Evolutionary conservation across 805 yeast species (phyloP), one percentile per base, ranked within the genome.

Genomic region (Candida vartiovaarae): DNA sequence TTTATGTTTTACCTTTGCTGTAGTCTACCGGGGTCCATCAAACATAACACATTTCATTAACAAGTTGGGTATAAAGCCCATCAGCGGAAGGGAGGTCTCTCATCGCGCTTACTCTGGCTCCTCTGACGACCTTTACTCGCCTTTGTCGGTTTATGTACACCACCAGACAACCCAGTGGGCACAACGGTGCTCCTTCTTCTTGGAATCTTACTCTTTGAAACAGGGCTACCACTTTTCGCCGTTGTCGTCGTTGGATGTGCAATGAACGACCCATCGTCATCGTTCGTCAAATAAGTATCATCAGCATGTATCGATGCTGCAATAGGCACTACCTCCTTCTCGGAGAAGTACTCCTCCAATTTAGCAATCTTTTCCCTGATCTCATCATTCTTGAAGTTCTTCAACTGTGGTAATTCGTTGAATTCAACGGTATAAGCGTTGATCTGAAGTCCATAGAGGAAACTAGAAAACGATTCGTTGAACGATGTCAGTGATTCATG

Each of bases 381-480:
- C 6, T 52, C 59, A n/a, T 50, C 51, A 15, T 37, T 31, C 20
- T 47, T 51, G 33, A 40, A 36, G 28, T 41, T 47, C 40, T 41
- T 47, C 15, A 40, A 24, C 11, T 47, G 48, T 5, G 60, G 59
- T 4, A 57, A 39, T 38, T 56, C 58, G 20, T 52, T 51, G 41
- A 85, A 85, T 55, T 84, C 89, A 27, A 84, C 84, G 63, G 95
- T 85, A 82, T 93, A 88, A 48, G 95, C 90, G 55, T 89, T 87
- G 62, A 87, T 79, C 57, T 83, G 78, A 40, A 88, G 63, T 2
- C 96, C 95, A 55, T 84, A 86, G 41, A 88, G 59, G 43, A 88
- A 80, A 34, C 90, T 70, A 1, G 86, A 80, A 53, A 89, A 77
- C 2, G 87, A 76, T 61, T 88, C 96, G 57, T 87, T 87, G 61